A percentile compares a stretch with the other conserved stretches of the same genome.
Evolutionary conservation across 768 basidiomycete species (phyloP).

Genomic region (Tylopilus felleus): DNA sequence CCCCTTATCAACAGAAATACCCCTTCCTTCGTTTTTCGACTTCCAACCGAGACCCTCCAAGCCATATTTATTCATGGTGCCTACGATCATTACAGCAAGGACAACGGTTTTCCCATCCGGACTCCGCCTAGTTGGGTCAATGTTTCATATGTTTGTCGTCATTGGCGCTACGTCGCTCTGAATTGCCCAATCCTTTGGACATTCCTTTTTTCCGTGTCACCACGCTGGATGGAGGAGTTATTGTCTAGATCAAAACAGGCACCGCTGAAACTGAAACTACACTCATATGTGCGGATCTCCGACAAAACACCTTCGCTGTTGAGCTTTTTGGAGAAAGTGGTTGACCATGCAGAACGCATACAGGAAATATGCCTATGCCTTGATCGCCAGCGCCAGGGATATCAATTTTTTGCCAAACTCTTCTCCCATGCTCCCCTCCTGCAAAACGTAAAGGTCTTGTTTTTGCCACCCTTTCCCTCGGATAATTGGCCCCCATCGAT

Average conservation of each 20-base stretch:
- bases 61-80: slow-evolving; percentile 12
- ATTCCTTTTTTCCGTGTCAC: slow-evolving; percentile 27
- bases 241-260: slow-evolving; percentile 42
- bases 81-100: background rate
- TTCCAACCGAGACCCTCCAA: slow-evolving; percentile 15
- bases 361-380: background rate
- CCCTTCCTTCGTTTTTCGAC: background rate
- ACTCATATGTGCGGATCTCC: background rate
- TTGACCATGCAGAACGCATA: background rate
- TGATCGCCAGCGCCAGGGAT: background rate
- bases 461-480: rapidly evolving
- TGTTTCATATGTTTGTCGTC: no score
- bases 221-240: slow-evolving; percentile 39
- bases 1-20: no score
- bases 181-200: slow-evolving; percentile 39
- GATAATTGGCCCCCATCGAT: no score
- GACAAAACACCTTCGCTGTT: background rate
- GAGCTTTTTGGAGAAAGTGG: background rate
- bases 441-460: background rate
- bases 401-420: background rate
- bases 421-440: background rate
- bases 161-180: slow-evolving; percentile 10
- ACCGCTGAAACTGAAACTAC: slow-evolving; percentile 11
- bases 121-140: background rate
- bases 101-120: background rate